These are phyloP conservation scores for Taphrina sp. DNA, from an alignment of 1,139 yeast species.

Conservation along the genomic window DNA sequence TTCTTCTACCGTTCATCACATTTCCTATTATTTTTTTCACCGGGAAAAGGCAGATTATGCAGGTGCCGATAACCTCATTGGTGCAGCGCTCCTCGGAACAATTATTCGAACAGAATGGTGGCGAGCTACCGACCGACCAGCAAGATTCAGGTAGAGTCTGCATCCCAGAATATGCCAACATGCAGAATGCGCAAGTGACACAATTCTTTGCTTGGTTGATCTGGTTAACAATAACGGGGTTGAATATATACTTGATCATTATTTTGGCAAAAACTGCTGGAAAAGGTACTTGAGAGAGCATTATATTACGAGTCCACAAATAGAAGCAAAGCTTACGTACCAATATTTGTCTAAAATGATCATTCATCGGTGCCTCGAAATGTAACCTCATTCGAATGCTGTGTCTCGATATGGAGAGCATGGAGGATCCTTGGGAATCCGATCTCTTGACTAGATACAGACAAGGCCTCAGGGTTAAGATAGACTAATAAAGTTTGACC, in stretches of 20 bases:
- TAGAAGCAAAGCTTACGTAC: too few species aligned
- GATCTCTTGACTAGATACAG: too few species aligned
- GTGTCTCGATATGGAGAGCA: too few species aligned
- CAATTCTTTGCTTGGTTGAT: slow-evolving; percentile 58
- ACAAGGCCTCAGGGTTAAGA: too few species aligned
- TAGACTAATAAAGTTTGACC: too few species aligned
- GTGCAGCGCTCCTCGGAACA: background rate
- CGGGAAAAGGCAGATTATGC: slow-evolving; percentile 70
- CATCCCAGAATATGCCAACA: slow-evolving; percentile 51
- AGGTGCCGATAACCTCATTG: slow-evolving; percentile 47
- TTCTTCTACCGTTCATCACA: slow-evolving; percentile 81
- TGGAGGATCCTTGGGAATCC: too few species aligned
- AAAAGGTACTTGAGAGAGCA: too few species aligned
- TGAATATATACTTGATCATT: slow-evolving; percentile 69
- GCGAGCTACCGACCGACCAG: slow-evolving; percentile 1
- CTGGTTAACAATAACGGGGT: slow-evolving; percentile 68
- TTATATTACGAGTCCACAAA: too few species aligned
- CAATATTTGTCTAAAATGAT: too few species aligned
- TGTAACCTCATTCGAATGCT: too few species aligned
- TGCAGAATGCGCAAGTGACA: slow-evolving; percentile 64
- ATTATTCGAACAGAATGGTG: background rate
- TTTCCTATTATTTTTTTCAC: slow-evolving; percentile 90
- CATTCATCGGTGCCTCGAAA: too few species aligned
- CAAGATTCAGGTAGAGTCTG: too few species aligned
- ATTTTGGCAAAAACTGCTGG: slow-evolving; percentile 39